Base-by-base conservation (phyloP, 2,329 filamentous ascomycete genomes). In the Eutypella sp. region DNA sequence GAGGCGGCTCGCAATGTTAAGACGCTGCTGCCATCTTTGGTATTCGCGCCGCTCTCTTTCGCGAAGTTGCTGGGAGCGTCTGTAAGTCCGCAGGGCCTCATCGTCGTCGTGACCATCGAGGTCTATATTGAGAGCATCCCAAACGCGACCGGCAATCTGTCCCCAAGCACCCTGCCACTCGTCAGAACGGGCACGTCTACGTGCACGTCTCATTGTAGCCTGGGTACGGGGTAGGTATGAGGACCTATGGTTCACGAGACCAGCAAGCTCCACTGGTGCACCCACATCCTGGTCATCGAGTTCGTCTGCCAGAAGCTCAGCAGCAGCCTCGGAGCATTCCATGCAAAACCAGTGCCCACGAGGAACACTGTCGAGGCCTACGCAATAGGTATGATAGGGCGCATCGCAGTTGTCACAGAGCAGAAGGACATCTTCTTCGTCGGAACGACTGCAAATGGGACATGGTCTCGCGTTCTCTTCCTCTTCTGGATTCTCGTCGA, bases 331-430 rank as follows among this genome's bases (percentile, higher is more conserved):
- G 8, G 56, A 49, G 66, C 93, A 99, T 57, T 87, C 82, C 67
- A 93, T 84, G 71, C 93, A 99, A 65, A 92, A 96, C 91, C 92
- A 99, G 53, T 84, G 74, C 23, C 87, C 87, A 24, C 76, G 70
- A 19, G 91, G 90, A 46, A 95, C 81, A 44, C 75, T 71, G 49
- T 91, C 84, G 41, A 96, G 77, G 27, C 88, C 91, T 50, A 95
- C 81, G 66, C 93, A 99, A 66, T 95, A 88, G 40, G 90, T 90
- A 66, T 99, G 93, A 59, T 92, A 96, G 37, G 87, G 81, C 27
- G 85, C 84, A 72, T 95, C 86, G 71, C 93, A 99, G 60, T 83
- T 85, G 65, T 96, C 90, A 69, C 93, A 99, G 49, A 95, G 81
- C 54, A 97, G 82, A 43, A 96, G 78, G 16, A 90, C 76, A 53